Base-by-base conservation (phyloP, 2,329 filamentous ascomycete genomes). In the Colletotrichum destructivum region DNA sequence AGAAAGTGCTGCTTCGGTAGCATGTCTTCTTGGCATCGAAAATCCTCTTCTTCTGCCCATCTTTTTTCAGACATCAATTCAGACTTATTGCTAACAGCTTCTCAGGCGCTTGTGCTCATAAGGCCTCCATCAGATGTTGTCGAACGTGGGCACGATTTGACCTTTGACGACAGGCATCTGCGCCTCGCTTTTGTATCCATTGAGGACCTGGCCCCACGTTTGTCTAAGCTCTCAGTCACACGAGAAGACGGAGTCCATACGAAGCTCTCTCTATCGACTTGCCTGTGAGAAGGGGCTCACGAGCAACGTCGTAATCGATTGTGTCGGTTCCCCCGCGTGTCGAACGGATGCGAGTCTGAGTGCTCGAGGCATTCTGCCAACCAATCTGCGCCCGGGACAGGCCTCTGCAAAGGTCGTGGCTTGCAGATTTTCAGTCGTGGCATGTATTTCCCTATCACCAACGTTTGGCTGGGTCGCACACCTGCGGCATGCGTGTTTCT, bases 371-470 rank as follows among this genome's bases (percentile, higher is more conserved):
- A 21, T 40, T 44, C 31, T 47, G 8, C 18, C 23, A n/a, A 15
- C 49, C 11, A 31, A 18, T 35, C 26, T 23, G 26, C 52, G 26
- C 46, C 31, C 15, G 31, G 35, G 31, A 54, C 38, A 21, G 21
- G 4, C 18, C n/a, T 23, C 26, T 23, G 51, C 54, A 40, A 51
- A n/a, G 31, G 46, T 47, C 23, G 35, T 54, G 35, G 12, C 15
- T 55, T 40, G 51, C n/a, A 66, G 38, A 8, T 38, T 42, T 35
- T 26, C 23, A 3, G 40, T 54, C 57, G 38, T 12, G 18, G 13
- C 38, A 23, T 63, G 38, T 63, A 15, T 69, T 52, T 71, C 57
- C 26, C 46, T 63, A 46, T 55, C 18, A 26, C 21, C n/a, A n/a
- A 38, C 52, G 38, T 63, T n/a, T 69, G 38, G 46, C 57, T n/a